These are phyloP conservation scores for Spinellus fusiger DNA, from an alignment of 192 early-diverging fungal genomes.

Conservation along the genomic window DNA sequence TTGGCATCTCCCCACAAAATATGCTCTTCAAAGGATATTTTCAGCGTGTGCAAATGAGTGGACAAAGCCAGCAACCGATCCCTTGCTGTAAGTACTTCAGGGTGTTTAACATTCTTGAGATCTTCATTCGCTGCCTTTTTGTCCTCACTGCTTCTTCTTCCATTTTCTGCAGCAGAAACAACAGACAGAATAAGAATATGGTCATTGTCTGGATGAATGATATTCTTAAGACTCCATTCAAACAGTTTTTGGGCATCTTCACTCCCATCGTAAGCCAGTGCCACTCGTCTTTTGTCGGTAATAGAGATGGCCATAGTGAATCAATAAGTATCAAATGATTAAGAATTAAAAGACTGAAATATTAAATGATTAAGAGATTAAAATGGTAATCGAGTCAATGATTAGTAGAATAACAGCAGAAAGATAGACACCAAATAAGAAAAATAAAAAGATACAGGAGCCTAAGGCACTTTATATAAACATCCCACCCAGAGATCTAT, in stretches of 20 bases:
- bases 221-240: constrained; percentile 21
- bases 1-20: constrained; percentile 33
- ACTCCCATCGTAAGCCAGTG: constrained; percentile 24
- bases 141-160: background rate
- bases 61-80: constrained; percentile 14
- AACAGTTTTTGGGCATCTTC: constrained; percentile 26
- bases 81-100: constrained; percentile 3
- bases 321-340: background rate
- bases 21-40: constrained; percentile 27
- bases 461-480: too few species aligned
- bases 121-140: constrained; percentile 8
- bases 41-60: background rate
- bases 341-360: background rate
- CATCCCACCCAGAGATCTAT: too few species aligned
- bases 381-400: too few species aligned
- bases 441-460: background rate
- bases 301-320: constrained; percentile 8
- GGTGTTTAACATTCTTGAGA: constrained; percentile 12
- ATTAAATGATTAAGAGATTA: too few species aligned
- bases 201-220: constrained; percentile 15
- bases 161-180: background rate
- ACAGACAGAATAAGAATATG: constrained; percentile 29
- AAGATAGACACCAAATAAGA: background rate
- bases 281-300: constrained; percentile 19
- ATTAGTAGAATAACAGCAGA: too few species aligned